Evolutionary conservation across 2,329 filamentous ascomycete species (phyloP).

Genomic region (Microcyclospora tardicrescens): DNA sequence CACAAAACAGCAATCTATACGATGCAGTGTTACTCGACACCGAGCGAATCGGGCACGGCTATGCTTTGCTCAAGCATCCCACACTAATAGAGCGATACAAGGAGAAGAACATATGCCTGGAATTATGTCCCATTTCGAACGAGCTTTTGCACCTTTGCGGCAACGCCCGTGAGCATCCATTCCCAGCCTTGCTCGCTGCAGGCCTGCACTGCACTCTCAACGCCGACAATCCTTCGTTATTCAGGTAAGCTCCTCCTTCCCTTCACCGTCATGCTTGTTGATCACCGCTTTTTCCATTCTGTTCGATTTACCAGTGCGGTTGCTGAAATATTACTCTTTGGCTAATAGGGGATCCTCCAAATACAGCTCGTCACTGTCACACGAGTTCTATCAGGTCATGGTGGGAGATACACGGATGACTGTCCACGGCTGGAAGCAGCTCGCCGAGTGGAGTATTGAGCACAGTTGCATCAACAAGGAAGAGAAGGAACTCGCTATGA

Average conservation of each 20-base stretch:
- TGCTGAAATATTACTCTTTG: neutral
- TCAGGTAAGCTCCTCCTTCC: conserved; percentile 37
- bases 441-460: conserved; percentile 34
- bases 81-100: conserved; percentile 54
- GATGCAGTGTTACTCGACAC: conserved; percentile 54
- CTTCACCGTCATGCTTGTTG: neutral
- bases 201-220: conserved; percentile 62
- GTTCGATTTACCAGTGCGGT: no score
- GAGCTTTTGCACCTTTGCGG: conserved; percentile 59
- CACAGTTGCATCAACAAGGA: conserved; percentile 27
- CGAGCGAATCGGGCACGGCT: conserved; percentile 63
- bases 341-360: conserved; percentile 7
- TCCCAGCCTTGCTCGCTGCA: conserved; percentile 57
- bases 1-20: conserved; percentile 47
- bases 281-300: neutral
- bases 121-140: conserved; percentile 66
- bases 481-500: conserved; percentile 26
- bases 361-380: conserved; percentile 52
- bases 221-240: conserved; percentile 63
- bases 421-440: conserved; percentile 58
- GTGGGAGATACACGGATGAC: conserved; percentile 54
- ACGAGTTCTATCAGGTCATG: conserved; percentile 68
- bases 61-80: conserved; percentile 54
- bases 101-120: conserved; percentile 52
- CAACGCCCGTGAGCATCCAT: conserved; percentile 50